Conservation (phyloP, 116 monocot genomes). For the Iris pallida region DNA sequence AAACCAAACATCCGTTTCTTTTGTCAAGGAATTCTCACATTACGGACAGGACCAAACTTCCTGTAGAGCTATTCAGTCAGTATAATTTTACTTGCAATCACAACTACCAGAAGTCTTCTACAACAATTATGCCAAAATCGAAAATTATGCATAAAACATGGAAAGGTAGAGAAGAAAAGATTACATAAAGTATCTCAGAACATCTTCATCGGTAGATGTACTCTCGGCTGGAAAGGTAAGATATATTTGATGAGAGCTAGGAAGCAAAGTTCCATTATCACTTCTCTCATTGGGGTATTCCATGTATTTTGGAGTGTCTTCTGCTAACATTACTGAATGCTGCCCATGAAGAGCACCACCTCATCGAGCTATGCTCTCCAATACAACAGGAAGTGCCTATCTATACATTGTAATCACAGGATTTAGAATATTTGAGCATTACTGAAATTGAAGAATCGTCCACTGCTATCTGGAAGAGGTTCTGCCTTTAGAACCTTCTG, state of each 20-base stretch:
- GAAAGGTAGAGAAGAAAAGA: too few relatives aligned
- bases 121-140: too few relatives aligned
- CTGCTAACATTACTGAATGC: slow-evolving; percentile 38
- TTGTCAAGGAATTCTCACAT: slow-evolving; percentile 96
- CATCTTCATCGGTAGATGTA: slow-evolving; percentile 81
- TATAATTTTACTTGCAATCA: slow-evolving; percentile 56
- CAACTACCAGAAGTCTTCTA: too few relatives aligned
- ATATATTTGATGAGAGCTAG: slow-evolving; percentile 90
- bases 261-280: slow-evolving; percentile 14
- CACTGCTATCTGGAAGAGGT: slow-evolving; percentile 92
- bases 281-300: slow-evolving; percentile 19
- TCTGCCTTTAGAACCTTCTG: slow-evolving; percentile 83
- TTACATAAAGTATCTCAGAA: too few relatives aligned
- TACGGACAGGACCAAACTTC: slow-evolving; percentile 86
- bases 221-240: slow-evolving; percentile 96
- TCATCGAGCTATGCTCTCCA: too few relatives aligned
- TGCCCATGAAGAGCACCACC: slow-evolving; percentile 12
- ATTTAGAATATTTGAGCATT: slow-evolving; percentile 16
- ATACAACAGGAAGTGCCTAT: neutral
- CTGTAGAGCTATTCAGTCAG: too few relatives aligned
- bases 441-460: slow-evolving; percentile 95
- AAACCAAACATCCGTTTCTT: slow-evolving; percentile 97
- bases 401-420: neutral
- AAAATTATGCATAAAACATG: too few relatives aligned
- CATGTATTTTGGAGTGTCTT: slow-evolving; percentile 49